phyloP scores from a whole-genome alignment of 2,329 filamentous ascomycete genomes.

The Talaromyces amestolkiae region DNA sequence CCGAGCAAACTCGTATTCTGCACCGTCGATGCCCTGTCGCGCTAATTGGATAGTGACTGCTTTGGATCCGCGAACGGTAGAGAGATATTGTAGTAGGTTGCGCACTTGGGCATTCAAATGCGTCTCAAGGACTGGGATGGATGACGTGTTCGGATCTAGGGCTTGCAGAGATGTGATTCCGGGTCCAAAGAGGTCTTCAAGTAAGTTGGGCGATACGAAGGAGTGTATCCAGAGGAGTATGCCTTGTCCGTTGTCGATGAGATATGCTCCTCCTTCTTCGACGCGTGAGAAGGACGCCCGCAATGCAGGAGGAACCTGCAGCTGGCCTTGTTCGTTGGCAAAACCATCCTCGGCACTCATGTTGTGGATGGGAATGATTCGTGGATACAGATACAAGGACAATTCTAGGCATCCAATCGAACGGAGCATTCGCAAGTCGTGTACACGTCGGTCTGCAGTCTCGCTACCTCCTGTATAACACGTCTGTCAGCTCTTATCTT shows the following conservation, averaged over 20 bases:
- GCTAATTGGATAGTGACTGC: constrained; percentile 86
- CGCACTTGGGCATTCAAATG: constrained; percentile 92
- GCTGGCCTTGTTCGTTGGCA: constrained; percentile 83
- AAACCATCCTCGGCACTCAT: constrained; percentile 86
- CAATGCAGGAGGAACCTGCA: constrained; percentile 76
- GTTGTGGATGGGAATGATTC: constrained; percentile 89
- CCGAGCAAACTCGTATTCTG: constrained; percentile 93
- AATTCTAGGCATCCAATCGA: constrained; percentile 83
- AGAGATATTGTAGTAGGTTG: constrained; percentile 86
- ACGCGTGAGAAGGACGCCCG: constrained; percentile 83
- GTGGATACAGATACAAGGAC: constrained; percentile 89
- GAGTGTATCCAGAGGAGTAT: constrained; percentile 90
- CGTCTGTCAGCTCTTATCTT: background rate
- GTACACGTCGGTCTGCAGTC: constrained; percentile 82
- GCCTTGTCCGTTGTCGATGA: constrained; percentile 92
- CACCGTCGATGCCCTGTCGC: constrained; percentile 86
- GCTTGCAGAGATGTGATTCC: constrained; percentile 67
- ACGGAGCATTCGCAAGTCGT: constrained; percentile 87
- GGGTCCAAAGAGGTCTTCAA: constrained; percentile 85
- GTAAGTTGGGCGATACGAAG: constrained; percentile 86
- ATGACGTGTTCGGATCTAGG: constrained; percentile 77
- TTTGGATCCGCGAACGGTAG: constrained; percentile 77
- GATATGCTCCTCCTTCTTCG: constrained; percentile 88
- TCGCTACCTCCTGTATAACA: constrained; percentile 61
- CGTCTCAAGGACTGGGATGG: constrained; percentile 80